Base-by-base conservation (phyloP, 495 filamentous ascomycete species). In the Margaritispora aquatica region DNA sequence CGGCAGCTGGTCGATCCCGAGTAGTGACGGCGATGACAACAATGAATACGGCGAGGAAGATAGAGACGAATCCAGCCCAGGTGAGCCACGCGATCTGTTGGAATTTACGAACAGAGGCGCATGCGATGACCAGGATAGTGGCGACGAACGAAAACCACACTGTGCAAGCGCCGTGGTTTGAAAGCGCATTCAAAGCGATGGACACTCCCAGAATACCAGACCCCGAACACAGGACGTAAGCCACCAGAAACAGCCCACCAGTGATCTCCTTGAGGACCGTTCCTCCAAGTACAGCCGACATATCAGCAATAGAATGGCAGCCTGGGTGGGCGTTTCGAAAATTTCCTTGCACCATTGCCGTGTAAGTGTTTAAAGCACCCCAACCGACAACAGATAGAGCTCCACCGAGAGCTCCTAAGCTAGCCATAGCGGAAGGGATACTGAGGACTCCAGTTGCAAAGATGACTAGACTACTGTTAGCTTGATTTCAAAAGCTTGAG, bases 171-270 rank as follows among this genome's bases (percentile, higher is more conserved):
- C 70, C 72, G 57, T 82, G 77, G 9, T 68, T 64, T 0, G 77
- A 80, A 4, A 80, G 65, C 1, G 78, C 73, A 58, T 82, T 83
- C 29, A 81, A 61, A 0, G 71, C 79, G 1, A 77, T 71, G 0
- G 79, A 82, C 7, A 80, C 70, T 0, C 74, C 75, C 19, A 82
- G 70, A 24, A 81, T 77, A 8, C 79, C 75, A 0, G 78, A 75
- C 1, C 73, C 77, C 24, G 74, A 63, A 27, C 71, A 73, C 21
- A 83, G 73, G 36, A 77, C 72, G 58, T 78, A 80, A 20, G 72
- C 71, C 17, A 80, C 54, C 21, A 76, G 69, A 64, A 81, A 81
- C 7, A 80, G 54, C 2, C 70, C 59, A 0, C 77, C 78, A 1
- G 73, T 69, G 0, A 80, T 22, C 54, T 71, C 69, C 29, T 59